These are phyloP conservation scores for Lichtheimia hyalospora DNA, from an alignment of 371 early-diverging fungal species.

Conservation along the genomic window DNA sequence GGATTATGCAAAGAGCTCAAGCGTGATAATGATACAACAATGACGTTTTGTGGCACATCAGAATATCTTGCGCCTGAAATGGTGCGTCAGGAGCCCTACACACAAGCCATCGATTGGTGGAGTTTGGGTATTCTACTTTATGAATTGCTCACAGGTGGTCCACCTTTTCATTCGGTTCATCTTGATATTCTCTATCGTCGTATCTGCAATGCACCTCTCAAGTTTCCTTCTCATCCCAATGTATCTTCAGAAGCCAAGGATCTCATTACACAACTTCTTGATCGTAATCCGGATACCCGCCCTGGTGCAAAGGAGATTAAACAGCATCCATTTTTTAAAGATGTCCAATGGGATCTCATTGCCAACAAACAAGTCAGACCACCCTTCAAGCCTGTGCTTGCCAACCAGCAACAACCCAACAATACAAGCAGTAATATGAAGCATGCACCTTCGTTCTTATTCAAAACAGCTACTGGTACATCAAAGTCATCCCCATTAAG, in stretches of 20 bases:
- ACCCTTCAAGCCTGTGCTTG: conserved; percentile 37
- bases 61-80: conserved; percentile 97
- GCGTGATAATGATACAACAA: conserved; percentile 41
- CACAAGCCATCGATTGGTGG: conserved; percentile 92
- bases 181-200: conserved; percentile 84
- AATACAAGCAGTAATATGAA: conserved; percentile 8
- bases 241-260: conserved; percentile 66
- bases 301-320: conserved; percentile 68
- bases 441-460: conserved; percentile 14
- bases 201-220: conserved; percentile 59
- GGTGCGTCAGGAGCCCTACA: conserved; percentile 78
- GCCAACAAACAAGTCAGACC: conserved; percentile 61
- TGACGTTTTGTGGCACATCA: conserved; percentile 91
- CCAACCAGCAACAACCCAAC: conserved; percentile 8
- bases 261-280: conserved; percentile 69
- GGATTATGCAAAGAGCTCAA: conserved; percentile 76
- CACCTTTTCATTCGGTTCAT: conserved; percentile 85
- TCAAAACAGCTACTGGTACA: conserved; percentile 4
- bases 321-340: conserved; percentile 75
- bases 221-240: conserved; percentile 17
- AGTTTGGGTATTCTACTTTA: conserved; percentile 97
- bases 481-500: conserved; percentile 12
- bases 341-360: conserved; percentile 69
- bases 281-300: conserved; percentile 70
- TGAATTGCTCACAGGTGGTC: conserved; percentile 84